Base-by-base conservation (phyloP, 306 rosid species). In the Parietaria judaica region DNA sequence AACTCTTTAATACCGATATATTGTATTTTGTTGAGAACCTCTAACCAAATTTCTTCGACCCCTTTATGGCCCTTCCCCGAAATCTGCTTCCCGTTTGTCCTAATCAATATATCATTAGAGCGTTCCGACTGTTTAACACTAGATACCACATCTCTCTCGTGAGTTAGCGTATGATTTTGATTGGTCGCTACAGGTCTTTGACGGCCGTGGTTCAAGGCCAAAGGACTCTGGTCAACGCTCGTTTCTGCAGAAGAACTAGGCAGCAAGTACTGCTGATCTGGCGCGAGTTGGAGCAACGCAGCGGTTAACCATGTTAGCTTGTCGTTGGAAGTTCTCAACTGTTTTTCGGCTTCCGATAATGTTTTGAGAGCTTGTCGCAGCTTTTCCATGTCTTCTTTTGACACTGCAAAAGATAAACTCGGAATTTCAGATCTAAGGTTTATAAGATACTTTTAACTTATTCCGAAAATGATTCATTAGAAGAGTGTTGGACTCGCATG, bases 201-300 rank as follows among this genome's bases (percentile, higher is more conserved):
- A 66, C 64, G 70, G 58, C 51, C 72, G 67, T 74, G 81, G 69
- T 81, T 82, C 62, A 78, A 68, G 63, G 79, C 60, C 31, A 83
- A 62, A 16, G 97, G 99, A 78, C 95, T 86, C 52, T 84, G 99
- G 70, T 76, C 73, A 70, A 85, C 87, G 67, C 99, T 94, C 37
- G 84, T 76, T 69, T 82, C 97, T 51, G 87, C 84, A 62, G 97
- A 88, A 57, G 97, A 88, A 73, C 84, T 81, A 59, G 94, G 95
- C 79, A 94, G 60, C 86, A 89, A 77, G 70, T 86, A 94, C 78
- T 94, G 97, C 75, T 82, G 94, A 69, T 94, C 99, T 39, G 97
- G 99, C 64, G 97, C 99, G 73, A 94, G 95, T 80, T 94, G 99
- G 76, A 94, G 95, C 74, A 94, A 79, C 3, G 99, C 95, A 72